Conservation (phyloP, 2,329 filamentous ascomycete species). For the Ceratocystis eucalypticola region DNA sequence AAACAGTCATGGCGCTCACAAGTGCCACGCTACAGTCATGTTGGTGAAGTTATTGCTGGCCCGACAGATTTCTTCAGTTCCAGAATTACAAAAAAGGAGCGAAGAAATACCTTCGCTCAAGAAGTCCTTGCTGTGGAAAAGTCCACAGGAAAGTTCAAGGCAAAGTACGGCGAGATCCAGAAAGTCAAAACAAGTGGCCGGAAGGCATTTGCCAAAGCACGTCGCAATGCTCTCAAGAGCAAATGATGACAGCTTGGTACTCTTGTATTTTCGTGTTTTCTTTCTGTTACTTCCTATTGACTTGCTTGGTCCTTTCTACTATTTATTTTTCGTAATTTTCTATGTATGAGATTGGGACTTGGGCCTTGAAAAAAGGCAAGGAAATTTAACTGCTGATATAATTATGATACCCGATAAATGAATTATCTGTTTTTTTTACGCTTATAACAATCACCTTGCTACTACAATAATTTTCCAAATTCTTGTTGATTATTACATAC, state of each 20-base stretch:
- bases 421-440: not conserved
- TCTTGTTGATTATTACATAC: not conserved
- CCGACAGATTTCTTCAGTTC: slow-evolving; percentile 76
- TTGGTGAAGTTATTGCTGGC: slow-evolving; percentile 78
- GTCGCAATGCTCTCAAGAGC: slow-evolving; percentile 8
- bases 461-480: not conserved
- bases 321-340: not conserved
- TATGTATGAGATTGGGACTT: slow-evolving; percentile 6
- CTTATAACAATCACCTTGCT: not conserved
- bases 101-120: slow-evolving; percentile 74
- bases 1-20: slow-evolving; percentile 39
- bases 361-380: not conserved
- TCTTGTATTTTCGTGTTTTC: not conserved
- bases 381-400: slow-evolving; percentile 7
- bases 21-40: slow-evolving; percentile 71
- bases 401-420: slow-evolving; percentile 17
- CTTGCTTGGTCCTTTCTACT: not conserved
- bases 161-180: slow-evolving; percentile 79
- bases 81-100: slow-evolving; percentile 72
- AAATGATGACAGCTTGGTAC: not conserved
- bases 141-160: slow-evolving; percentile 51
- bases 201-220: slow-evolving; percentile 57
- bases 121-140: slow-evolving; percentile 52
- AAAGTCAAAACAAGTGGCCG: slow-evolving; percentile 71
- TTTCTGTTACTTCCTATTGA: not conserved